A percentile compares a stretch with the other conserved stretches of the same genome.
Evolutionary conservation across 2,329 filamentous ascomycete species (phyloP).

Genomic region (Alternaria metachromatica): DNA sequence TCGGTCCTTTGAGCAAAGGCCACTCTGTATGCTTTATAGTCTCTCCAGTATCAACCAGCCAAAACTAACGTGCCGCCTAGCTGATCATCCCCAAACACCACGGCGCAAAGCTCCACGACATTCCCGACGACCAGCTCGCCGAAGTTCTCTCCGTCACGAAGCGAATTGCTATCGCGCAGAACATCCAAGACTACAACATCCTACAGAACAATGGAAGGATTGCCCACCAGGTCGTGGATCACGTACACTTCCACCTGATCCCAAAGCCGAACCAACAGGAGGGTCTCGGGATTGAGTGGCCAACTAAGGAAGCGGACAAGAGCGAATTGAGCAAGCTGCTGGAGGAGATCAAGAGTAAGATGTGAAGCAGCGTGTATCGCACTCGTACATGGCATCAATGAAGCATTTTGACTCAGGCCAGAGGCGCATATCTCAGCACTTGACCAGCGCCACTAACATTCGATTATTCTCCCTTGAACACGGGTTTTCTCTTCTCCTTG

Average conservation of each 20-base stretch:
- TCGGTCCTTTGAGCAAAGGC: conserved; percentile 84
- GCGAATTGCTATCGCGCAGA: conserved; percentile 79
- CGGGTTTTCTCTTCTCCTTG: conserved; percentile 73
- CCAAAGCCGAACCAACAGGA: conserved; percentile 88
- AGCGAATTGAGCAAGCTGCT: conserved; percentile 78
- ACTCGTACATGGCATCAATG: conserved; percentile 15
- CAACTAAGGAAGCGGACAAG: conserved; percentile 77
- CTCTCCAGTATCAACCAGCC: not conserved
- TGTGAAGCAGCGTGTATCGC: conserved; percentile 57
- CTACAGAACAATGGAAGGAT: conserved; percentile 94
- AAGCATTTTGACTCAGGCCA: conserved; percentile 12
- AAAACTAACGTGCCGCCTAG: conserved; percentile 54
- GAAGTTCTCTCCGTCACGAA: conserved; percentile 89
- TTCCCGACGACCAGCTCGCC: conserved; percentile 83
- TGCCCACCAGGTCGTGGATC: conserved; percentile 91
- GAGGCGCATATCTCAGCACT: not conserved
- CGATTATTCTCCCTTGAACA: conserved; percentile 63
- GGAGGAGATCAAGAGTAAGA: conserved; percentile 88
- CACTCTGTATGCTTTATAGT: conserved; percentile 72
- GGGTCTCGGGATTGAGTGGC: conserved; percentile 83
- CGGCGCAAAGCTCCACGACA: conserved; percentile 88
- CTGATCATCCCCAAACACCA: conserved; percentile 97
- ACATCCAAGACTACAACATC: conserved; percentile 85
- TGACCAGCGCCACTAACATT: not conserved
- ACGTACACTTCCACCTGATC: conserved; percentile 98